Conservation (phyloP, 2,329 filamentous ascomycete species). For the Chaetomiaceae sp. region DNA sequence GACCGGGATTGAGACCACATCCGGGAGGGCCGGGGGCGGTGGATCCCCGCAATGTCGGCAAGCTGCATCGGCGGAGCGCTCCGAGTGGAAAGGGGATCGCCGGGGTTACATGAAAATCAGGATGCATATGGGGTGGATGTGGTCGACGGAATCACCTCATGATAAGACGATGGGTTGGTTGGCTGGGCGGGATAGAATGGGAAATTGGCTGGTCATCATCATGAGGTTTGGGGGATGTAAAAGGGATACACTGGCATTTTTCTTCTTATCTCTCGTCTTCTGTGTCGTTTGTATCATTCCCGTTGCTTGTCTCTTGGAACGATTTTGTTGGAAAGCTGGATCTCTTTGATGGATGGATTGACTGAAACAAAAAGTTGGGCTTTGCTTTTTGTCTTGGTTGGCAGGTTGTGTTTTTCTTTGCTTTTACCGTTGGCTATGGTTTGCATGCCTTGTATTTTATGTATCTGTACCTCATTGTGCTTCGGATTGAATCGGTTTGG, state of each 20-base stretch:
- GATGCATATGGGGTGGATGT: background rate
- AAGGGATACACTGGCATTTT: background rate
- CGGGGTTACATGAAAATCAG: background rate
- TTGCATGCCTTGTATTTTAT: constrained; percentile 10
- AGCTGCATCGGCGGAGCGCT: background rate
- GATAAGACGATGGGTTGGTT: constrained; percentile 3
- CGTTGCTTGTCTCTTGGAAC: background rate
- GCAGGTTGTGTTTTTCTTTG: background rate
- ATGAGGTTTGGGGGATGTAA: background rate
- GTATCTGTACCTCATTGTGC: constrained; percentile 3
- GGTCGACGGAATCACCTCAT: background rate
- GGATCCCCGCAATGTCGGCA: background rate
- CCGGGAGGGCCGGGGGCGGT: background rate
- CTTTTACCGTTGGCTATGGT: background rate
- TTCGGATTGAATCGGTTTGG: background rate
- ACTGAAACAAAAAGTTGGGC: background rate
- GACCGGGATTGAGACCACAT: background rate
- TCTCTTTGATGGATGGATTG: background rate
- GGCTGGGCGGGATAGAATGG: constrained; percentile 13
- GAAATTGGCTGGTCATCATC: constrained; percentile 8
- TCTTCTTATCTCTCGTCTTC: background rate
- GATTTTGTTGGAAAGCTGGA: background rate
- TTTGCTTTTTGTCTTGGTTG: background rate
- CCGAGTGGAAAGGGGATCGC: constrained; percentile 1
- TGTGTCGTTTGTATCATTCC: background rate